Evolutionary conservation across 2,329 filamentous ascomycete genomes (phyloP), one percentile per base, ranked within the genome.

Genomic region (Trichoderma harzianum): DNA sequence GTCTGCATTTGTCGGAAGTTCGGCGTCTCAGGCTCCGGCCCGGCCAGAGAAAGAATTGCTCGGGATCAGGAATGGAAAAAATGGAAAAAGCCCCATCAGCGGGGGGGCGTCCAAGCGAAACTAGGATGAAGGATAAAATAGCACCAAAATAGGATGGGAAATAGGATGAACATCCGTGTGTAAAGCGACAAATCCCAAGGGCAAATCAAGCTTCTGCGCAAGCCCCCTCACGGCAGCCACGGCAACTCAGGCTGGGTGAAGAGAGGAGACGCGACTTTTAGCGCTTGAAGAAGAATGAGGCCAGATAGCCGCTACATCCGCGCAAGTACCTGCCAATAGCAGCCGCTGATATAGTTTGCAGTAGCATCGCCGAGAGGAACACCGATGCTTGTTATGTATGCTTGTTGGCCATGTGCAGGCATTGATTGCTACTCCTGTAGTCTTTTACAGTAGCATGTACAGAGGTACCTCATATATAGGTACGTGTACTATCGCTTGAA

Each of bases 291-390:
- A 64, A 51, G 71, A 57, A 69, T 60, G 72, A 73, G 73, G 70
- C 73, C 73, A 73, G 73, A 74, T 72, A 78, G 76, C 76, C 76
- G 77, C 75, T 77, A 75, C 77, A 76, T 76, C 76, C 76, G 76
- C 75, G 71, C 66, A 53, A 21, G 43, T 63, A 55, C 65, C 26
- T 47, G 36, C 62, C 62, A 65, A 53, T 68, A n/a, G 18, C 55
- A 60, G 53, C 55, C 55, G 51, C 8, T 66, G 63, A 24, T 14
- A 26, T 57, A 57, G 32, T 47, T 47, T 30, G 61, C 16, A 64
- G 63, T 36, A 57, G 47, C 64, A 67, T 57, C 64, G 64, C 64
- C 51, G 51, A 57, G 32, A 43, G 32, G 51, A 57, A 26, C 63
- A 26, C 34, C 32, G 60, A 47, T 30, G 12, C 43, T 51, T 51